A percentile compares a stretch with the other conserved stretches of the same genome.
phyloP scores from a whole-genome alignment of 2,329 filamentous ascomycete species.

The Xylaria sp. region DNA sequence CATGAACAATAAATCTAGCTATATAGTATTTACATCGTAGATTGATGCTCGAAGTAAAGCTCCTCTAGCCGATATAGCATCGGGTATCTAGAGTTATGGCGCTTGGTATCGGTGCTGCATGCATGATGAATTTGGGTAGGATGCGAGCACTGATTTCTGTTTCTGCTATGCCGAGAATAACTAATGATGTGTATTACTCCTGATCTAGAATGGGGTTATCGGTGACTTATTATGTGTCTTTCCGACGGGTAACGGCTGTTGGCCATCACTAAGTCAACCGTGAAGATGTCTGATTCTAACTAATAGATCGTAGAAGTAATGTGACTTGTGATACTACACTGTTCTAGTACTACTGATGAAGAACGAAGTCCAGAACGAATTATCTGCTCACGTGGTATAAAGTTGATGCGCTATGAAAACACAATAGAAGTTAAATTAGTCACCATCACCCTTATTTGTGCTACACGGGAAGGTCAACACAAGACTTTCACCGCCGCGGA shows the following conservation, averaged over 20 bases:
- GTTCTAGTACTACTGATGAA: not conserved
- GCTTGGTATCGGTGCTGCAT: not conserved
- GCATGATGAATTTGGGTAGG: not conserved
- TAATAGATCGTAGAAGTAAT: not conserved
- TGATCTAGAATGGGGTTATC: too few relatives aligned
- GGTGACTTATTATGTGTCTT: not conserved
- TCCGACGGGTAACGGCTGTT: conserved; percentile 8
- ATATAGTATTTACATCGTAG: too few relatives aligned
- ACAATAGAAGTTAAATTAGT: not conserved
- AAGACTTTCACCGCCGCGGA: not conserved
- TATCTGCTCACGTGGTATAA: not conserved
- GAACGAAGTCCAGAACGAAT: not conserved
- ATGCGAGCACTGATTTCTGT: not conserved
- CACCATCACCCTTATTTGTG: not conserved
- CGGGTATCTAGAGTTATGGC: too few relatives aligned
- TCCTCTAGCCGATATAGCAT: too few relatives aligned
- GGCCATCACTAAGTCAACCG: not conserved
- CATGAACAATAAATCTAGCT: too few relatives aligned
- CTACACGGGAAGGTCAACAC: not conserved
- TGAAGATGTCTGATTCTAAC: not conserved
- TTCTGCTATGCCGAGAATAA: not conserved
- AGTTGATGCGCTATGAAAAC: not conserved
- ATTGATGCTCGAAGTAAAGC: too few relatives aligned
- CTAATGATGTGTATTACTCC: not conserved
- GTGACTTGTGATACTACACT: not conserved